Conservation (phyloP, 2,329 filamentous ascomycete species). For the Leptographium flavum region DNA sequence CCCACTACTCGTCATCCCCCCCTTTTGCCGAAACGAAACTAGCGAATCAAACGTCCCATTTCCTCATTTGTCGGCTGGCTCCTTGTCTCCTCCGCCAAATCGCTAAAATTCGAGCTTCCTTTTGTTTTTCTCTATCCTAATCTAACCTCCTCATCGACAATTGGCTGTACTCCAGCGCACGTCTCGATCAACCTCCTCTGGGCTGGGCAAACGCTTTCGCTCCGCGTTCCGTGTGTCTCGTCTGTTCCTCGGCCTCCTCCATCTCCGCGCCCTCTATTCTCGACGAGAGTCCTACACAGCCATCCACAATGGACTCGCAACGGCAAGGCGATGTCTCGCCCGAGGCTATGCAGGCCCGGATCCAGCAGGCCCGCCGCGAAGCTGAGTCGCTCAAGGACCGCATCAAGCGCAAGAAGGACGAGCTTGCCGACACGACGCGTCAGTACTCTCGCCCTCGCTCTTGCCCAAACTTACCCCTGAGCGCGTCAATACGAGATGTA, state of each 20-base stretch:
- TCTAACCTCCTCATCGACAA: neutral
- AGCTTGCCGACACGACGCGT: slow-evolving; percentile 95
- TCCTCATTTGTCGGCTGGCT: neutral
- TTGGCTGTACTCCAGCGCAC: neutral
- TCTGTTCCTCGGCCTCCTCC: no score
- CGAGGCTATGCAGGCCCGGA: slow-evolving; percentile 82
- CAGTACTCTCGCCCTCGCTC: slow-evolving; percentile 27
- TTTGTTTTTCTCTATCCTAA: neutral
- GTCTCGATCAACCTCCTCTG: neutral
- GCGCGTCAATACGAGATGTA: neutral
- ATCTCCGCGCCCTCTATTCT: no score
- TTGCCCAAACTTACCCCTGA: neutral
- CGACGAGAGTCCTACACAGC: neutral
- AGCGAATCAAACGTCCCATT: slow-evolving; percentile 1
- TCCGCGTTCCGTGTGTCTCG: neutral
- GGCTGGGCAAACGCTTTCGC: neutral
- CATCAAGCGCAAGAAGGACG: slow-evolving; percentile 99
- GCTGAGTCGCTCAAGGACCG: slow-evolving; percentile 94
- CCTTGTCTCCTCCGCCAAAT: neutral
- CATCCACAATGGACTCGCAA: slow-evolving; percentile 39
- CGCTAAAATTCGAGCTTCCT: neutral
- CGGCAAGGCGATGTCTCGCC: slow-evolving; percentile 50
- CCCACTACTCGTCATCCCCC: neutral
- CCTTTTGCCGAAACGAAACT: neutral
- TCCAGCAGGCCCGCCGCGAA: slow-evolving; percentile 86